phyloP scores from a whole-genome alignment of 2,329 filamentous ascomycete genomes.

The Penicillium brasilianum region DNA sequence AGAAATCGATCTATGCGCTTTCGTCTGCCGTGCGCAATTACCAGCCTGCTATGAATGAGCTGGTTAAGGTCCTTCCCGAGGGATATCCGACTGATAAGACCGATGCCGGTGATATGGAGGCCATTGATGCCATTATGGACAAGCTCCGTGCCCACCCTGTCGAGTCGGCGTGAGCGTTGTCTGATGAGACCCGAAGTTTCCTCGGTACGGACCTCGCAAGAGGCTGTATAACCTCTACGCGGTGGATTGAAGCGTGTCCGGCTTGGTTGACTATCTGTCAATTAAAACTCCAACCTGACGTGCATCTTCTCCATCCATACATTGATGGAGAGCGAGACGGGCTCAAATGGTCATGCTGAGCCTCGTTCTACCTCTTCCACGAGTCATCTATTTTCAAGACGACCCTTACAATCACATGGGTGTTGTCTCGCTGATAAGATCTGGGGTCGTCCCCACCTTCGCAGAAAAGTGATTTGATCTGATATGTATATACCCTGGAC shows the following conservation, averaged over 20 bases:
- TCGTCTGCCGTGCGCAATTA: slow-evolving; percentile 88
- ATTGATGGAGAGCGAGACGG: background rate
- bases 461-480: slow-evolving; percentile 15
- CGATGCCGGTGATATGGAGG: slow-evolving; percentile 88
- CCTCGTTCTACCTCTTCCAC: background rate
- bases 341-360: background rate
- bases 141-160: slow-evolving; percentile 60
- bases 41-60: slow-evolving; percentile 71
- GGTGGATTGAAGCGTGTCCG: background rate
- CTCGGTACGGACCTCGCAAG: background rate
- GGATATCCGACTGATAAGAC: slow-evolving; percentile 64
- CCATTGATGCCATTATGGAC: slow-evolving; percentile 75
- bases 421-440: background rate
- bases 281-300: background rate
- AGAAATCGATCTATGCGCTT: slow-evolving; percentile 88
- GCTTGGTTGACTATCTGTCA: background rate
- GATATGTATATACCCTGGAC: slow-evolving; percentile 24
- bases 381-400: background rate
- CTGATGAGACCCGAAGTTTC: background rate
- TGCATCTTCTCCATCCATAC: background rate
- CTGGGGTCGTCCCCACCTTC: background rate
- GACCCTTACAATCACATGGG: background rate
- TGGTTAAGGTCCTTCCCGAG: slow-evolving; percentile 71
- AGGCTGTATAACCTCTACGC: background rate
- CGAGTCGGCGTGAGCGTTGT: slow-evolving; percentile 34